A percentile compares a stretch with the other conserved stretches of the same genome.
phyloP scores from a whole-genome alignment of 2,329 filamentous ascomycete species.

The Fusarium armeniacum region DNA sequence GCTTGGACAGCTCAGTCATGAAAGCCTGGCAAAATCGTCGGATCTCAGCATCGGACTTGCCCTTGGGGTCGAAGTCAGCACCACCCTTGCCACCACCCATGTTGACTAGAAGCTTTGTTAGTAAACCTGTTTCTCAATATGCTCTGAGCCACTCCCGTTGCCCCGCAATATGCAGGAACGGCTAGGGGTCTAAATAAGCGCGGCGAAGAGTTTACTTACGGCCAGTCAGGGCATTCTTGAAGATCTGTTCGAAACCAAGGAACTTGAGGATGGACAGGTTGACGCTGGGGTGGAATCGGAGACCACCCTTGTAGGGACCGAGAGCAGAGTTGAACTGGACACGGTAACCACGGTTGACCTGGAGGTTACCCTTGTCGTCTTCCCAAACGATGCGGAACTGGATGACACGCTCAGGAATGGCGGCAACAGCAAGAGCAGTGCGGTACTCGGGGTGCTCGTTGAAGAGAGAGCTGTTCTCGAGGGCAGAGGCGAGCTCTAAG shows the following conservation, averaged over 20 bases:
- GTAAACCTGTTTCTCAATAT: conserved; percentile 20
- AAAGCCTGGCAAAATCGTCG: conserved; percentile 96
- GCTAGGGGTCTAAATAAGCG: conserved; percentile 3
- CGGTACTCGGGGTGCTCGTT: conserved; percentile 94
- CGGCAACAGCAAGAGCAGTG: conserved; percentile 87
- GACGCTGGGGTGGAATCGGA: conserved; percentile 93
- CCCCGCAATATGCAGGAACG: conserved; percentile 40
- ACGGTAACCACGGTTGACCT: conserved; percentile 95
- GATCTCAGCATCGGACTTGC: conserved; percentile 97
- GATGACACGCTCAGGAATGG: conserved; percentile 94
- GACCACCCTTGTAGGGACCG: conserved; percentile 97
- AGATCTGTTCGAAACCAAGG: conserved; percentile 98
- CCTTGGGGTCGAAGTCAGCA: conserved; percentile 98
- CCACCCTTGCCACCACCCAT: conserved; percentile 99
- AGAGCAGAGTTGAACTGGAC: conserved; percentile 99
- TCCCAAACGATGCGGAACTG: conserved; percentile 99
- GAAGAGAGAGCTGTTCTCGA: conserved; percentile 95
- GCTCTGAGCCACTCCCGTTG: conserved; percentile 6
- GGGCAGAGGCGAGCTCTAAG: conserved; percentile 91
- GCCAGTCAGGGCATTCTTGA: conserved; percentile 99
- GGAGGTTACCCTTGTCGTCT: conserved; percentile 88
- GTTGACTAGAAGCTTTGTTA: conserved; percentile 55
- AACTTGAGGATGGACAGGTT: conserved; percentile 91
- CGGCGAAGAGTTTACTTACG: conserved; percentile 67
- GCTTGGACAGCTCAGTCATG: conserved; percentile 95